A percentile compares a stretch with the other conserved stretches of the same genome.
phyloP scores from a whole-genome alignment of 2,329 filamentous ascomycete species.

The Trichoderma guizhouense region DNA sequence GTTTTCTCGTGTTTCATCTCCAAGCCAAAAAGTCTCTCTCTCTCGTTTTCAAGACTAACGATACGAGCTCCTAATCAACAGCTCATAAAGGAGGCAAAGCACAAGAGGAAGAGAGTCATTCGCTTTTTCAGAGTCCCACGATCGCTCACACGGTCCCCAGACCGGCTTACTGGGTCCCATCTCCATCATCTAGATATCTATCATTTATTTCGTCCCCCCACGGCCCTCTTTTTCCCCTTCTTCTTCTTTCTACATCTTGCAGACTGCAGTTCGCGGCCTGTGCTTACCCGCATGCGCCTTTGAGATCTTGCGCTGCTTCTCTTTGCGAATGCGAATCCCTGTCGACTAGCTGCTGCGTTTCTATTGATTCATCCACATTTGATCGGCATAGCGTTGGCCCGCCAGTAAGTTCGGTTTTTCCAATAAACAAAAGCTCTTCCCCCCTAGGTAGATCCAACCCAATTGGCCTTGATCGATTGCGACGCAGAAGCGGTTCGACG shows the following conservation, averaged over 20 bases:
- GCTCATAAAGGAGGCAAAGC: not conserved
- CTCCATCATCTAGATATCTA: not conserved
- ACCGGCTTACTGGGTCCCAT: not conserved
- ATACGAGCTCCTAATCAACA: not conserved
- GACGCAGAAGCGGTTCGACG: not conserved
- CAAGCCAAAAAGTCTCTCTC: not conserved
- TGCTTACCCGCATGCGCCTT: slow-evolving; percentile 2
- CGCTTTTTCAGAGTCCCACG: not conserved
- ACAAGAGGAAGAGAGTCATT: not conserved
- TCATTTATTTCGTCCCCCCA: not conserved
- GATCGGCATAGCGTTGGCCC: slow-evolving; percentile 11
- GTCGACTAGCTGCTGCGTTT: not conserved
- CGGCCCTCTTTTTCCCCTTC: not conserved
- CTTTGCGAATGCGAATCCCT: not conserved
- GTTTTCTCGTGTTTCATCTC: not conserved
- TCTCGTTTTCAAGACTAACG: not conserved
- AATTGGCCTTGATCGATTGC: not conserved
- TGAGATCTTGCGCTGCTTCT: not conserved
- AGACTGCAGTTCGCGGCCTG: slow-evolving; percentile 5
- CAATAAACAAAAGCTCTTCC: slow-evolving; percentile 1
- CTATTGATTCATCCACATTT: not conserved
- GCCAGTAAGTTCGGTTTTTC: not conserved
- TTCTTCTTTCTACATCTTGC: not conserved
- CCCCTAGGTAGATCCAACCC: not conserved
- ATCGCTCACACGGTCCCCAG: not conserved